Conservation (phyloP, 352 stramenopile species). For the Phytophthora boehmeriae region DNA sequence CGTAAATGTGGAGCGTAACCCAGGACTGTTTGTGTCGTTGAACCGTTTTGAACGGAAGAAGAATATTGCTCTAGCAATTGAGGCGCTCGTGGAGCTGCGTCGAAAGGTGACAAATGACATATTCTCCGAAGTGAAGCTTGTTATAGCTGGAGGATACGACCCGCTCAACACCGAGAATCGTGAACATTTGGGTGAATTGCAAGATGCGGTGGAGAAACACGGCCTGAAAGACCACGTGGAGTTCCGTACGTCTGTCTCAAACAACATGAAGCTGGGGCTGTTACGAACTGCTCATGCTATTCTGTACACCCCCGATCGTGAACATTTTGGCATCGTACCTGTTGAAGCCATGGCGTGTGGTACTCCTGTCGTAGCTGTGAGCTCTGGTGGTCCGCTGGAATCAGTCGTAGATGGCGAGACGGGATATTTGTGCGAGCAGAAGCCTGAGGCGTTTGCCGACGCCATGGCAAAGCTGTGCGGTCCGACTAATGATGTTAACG, state of each 20-base stretch:
- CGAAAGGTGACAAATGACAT: slow-evolving; percentile 36
- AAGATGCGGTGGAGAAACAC: slow-evolving; percentile 68
- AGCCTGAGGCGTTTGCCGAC: slow-evolving; percentile 58
- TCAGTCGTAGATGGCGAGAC: slow-evolving; percentile 92
- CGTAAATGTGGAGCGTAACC: slow-evolving; percentile 37
- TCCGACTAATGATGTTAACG: slow-evolving; percentile 24
- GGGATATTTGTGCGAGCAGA: slow-evolving; percentile 79
- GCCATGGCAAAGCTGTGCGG: slow-evolving; percentile 71
- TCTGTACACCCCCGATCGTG: slow-evolving; percentile 96
- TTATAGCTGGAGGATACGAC: slow-evolving; percentile 97
- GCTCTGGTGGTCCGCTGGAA: slow-evolving; percentile 96
- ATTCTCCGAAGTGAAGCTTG: slow-evolving; percentile 76
- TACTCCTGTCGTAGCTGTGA: slow-evolving; percentile 94
- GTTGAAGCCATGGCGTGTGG: slow-evolving; percentile 97
- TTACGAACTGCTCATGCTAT: slow-evolving; percentile 87
- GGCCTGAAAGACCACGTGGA: slow-evolving; percentile 70
- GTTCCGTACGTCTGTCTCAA: slow-evolving; percentile 90
- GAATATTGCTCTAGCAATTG: slow-evolving; percentile 92
- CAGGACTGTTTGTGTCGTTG: slow-evolving; percentile 92
- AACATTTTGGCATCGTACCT: slow-evolving; percentile 99
- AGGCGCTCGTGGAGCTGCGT: slow-evolving; percentile 74
- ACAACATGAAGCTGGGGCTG: slow-evolving; percentile 87
- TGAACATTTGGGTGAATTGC: slow-evolving; percentile 92
- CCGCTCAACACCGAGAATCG: slow-evolving; percentile 96
- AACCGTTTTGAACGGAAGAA: slow-evolving; percentile 99